Percentiles rank a stretch among this genome's conserved stretches.
phyloP scores from a whole-genome alignment of 2,329 filamentous ascomycete species.

The Penicillium griseofulvum region DNA sequence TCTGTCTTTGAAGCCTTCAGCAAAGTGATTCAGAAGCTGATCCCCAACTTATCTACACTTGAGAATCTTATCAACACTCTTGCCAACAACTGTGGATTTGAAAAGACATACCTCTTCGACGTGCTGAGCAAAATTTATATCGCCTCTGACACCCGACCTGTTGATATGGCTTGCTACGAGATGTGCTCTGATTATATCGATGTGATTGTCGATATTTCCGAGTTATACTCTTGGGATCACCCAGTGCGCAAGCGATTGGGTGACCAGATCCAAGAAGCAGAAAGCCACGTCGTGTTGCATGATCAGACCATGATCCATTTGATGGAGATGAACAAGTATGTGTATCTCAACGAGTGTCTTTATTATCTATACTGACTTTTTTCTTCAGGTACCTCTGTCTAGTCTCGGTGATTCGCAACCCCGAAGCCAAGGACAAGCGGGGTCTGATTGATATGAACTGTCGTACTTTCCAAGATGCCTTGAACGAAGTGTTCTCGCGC shows the following conservation, averaged over 20 bases:
- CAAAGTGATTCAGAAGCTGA: conserved; percentile 97
- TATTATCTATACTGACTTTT: conserved; percentile 14
- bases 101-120: conserved; percentile 98
- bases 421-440: conserved; percentile 63
- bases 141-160: conserved; percentile 87
- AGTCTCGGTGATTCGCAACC: conserved; percentile 63
- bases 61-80: conserved; percentile 93
- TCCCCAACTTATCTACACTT: conserved; percentile 86
- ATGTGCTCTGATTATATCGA: conserved; percentile 99
- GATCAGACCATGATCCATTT: conserved; percentile 63
- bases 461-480: conserved; percentile 60
- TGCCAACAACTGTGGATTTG: conserved; percentile 88
- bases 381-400: conserved; percentile 58
- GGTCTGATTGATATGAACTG: conserved; percentile 67
- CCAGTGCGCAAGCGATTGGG: conserved; percentile 41
- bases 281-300: conserved; percentile 62
- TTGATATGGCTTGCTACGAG: conserved; percentile 94
- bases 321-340: conserved; percentile 65
- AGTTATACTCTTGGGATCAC: conserved; percentile 80
- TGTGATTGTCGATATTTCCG: conserved; percentile 93
- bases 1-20: conserved; percentile 97
- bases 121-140: conserved; percentile 98
- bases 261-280: conserved; percentile 54
- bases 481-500: conserved; percentile 60
- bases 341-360: conserved; percentile 20